These are phyloP conservation scores for Themeda triandra DNA, from an alignment of 176 grass and related monocot genomes.

Conservation along the genomic window DNA sequence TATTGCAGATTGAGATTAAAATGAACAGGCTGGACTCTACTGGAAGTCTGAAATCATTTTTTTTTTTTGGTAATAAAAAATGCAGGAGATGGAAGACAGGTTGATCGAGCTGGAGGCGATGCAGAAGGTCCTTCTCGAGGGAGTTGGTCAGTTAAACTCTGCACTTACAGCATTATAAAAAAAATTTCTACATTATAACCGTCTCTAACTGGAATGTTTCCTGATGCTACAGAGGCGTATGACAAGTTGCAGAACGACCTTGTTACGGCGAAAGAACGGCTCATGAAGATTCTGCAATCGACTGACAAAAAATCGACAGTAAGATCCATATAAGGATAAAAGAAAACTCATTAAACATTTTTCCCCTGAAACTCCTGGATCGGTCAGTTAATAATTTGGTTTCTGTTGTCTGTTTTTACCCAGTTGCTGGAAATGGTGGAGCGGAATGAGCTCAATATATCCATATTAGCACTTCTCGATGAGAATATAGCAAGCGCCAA, in stretches of 20 bases:
- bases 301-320: conserved; percentile 78
- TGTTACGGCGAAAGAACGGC: conserved; percentile 58
- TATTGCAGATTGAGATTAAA: neutral
- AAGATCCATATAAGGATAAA: neutral
- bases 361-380: neutral
- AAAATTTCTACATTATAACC: neutral
- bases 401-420: neutral
- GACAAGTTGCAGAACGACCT: conserved; percentile 87
- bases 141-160: conserved; percentile 62
- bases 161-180: neutral
- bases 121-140: conserved; percentile 86
- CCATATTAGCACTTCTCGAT: conserved; percentile 69
- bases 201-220: neutral
- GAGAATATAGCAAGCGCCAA: conserved; percentile 84
- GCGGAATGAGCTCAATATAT: conserved; percentile 81
- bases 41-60: no score
- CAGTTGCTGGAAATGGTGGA: conserved; percentile 91
- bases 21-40: neutral
- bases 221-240: conserved; percentile 61
- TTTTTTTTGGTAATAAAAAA: no score
- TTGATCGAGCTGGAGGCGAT: conserved; percentile 85
- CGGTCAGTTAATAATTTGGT: neutral
- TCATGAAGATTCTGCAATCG: conserved; percentile 77
- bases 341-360: no score
- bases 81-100: conserved; percentile 81